These are phyloP conservation scores for Candida corydali DNA, from an alignment of 805 yeast species.

Conservation along the genomic window DNA sequence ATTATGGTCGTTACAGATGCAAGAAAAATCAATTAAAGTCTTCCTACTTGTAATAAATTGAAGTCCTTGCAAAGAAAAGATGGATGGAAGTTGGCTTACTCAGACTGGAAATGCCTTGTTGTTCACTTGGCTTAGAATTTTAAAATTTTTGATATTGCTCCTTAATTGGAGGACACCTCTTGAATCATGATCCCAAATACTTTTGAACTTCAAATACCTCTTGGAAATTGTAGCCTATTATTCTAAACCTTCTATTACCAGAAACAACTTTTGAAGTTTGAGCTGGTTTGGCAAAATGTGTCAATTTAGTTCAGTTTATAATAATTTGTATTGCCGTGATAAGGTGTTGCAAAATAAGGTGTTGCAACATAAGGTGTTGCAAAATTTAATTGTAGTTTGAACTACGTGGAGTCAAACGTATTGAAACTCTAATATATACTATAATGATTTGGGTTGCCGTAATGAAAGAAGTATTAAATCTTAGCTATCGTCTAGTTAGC, in stretches of 20 bases:
- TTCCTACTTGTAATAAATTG: no score
- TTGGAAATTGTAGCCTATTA: constrained; percentile 59
- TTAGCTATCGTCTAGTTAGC: no score
- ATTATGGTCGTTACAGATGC: no score
- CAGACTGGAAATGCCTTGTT: constrained; percentile 7
- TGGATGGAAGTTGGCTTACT: neutral
- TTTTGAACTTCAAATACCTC: constrained; percentile 62
- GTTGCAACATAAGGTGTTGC: no score
- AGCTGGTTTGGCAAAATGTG: constrained; percentile 76
- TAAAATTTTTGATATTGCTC: constrained; percentile 75
- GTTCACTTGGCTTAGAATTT: constrained; percentile 68
- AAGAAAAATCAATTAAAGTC: no score
- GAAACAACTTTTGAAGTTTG: constrained; percentile 69
- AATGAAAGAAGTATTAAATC: no score
- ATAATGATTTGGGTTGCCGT: no score
- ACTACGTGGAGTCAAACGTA: no score
- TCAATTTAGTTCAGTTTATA: constrained; percentile 53
- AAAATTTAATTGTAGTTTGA: no score
- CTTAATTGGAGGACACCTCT: constrained; percentile 67
- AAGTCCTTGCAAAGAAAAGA: neutral
- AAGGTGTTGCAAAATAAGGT: constrained; percentile 86
- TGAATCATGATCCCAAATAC: constrained; percentile 49
- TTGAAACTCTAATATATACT: no score
- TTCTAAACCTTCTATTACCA: constrained; percentile 71
- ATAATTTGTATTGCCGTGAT: constrained; percentile 81